Evolutionary conservation across 2,329 filamentous ascomycete species (phyloP).

Genomic region (Nemania serpens): DNA sequence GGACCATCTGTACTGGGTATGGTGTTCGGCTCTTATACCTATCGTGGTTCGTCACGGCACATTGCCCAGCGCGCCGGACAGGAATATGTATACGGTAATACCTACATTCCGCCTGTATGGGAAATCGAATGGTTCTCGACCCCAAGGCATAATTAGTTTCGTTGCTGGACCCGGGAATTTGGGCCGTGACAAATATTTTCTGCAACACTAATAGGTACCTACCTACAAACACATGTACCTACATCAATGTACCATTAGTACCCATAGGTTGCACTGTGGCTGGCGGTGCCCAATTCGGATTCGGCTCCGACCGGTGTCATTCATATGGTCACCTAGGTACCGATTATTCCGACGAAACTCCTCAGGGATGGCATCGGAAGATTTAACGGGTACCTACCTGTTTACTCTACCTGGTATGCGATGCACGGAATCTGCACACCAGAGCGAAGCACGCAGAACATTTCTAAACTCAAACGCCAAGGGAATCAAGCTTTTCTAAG

Average conservation of each 20-base stretch:
- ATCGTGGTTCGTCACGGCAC: constrained; percentile 1
- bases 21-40: no score
- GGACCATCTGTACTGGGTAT: no score
- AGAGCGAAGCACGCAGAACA: not conserved
- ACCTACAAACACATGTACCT: no score
- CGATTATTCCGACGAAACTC: not conserved
- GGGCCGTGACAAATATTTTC: constrained; percentile 28
- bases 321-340: no score
- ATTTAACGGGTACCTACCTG: not conserved
- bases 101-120: not conserved
- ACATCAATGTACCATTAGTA: no score
- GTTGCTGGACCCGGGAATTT: constrained; percentile 21
- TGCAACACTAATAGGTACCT: not conserved
- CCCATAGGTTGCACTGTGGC: not conserved
- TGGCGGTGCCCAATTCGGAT: not conserved
- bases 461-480: not conserved
- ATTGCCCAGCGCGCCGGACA: constrained; percentile 5
- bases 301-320: constrained; percentile 2
- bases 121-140: constrained; percentile 13
- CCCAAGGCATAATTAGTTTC: not conserved
- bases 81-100: no score
- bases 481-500: constrained; percentile 10
- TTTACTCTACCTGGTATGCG: no score
- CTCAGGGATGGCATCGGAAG: not conserved
- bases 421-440: no score